A percentile compares a stretch with the other conserved stretches of the same genome.
These are phyloP conservation scores for Stipa capillata DNA, from an alignment of 176 grass and related monocot genomes.

Conservation along the genomic window DNA sequence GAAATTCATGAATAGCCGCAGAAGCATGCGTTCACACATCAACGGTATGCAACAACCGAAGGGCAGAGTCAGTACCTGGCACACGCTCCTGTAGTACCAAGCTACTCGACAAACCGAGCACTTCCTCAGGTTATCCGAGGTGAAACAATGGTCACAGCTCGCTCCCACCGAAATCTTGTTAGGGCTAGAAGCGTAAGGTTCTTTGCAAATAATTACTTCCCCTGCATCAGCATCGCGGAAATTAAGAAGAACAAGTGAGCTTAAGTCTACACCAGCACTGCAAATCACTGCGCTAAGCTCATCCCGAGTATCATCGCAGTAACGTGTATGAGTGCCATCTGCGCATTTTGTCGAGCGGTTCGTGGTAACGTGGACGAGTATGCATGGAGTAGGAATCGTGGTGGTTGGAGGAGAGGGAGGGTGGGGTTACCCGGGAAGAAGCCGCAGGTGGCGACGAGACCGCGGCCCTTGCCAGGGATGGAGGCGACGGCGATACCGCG, in stretches of 20 bases:
- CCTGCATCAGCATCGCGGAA: constrained; percentile 13
- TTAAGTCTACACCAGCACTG: not conserved
- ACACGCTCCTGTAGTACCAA: constrained; percentile 54
- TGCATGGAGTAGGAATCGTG: not conserved
- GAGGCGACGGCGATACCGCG: constrained; percentile 43
- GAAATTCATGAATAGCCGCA: too few species aligned
- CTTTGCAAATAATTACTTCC: constrained; percentile 64
- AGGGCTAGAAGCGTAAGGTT: constrained; percentile 56
- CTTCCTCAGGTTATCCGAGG: constrained; percentile 48
- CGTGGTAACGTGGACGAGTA: not conserved
- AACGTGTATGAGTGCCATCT: not conserved
- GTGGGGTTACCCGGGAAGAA: constrained; percentile 46
- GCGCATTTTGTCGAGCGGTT: constrained; percentile 44
- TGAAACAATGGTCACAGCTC: constrained; percentile 66
- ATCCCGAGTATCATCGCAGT: not conserved
- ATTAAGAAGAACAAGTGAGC: not conserved
- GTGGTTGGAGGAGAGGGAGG: not conserved
- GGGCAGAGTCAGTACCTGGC: constrained; percentile 47
- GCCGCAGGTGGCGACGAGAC: constrained; percentile 39
- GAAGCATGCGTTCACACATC: not conserved
- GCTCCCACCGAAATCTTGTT: constrained; percentile 44
- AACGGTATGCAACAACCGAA: not conserved
- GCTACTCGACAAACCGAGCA: constrained; percentile 74
- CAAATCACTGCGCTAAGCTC: not conserved
- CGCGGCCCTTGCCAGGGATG: constrained; percentile 51